Base-by-base conservation (phyloP, 495 filamentous ascomycete genomes). In the Trichoderma erinaceum region DNA sequence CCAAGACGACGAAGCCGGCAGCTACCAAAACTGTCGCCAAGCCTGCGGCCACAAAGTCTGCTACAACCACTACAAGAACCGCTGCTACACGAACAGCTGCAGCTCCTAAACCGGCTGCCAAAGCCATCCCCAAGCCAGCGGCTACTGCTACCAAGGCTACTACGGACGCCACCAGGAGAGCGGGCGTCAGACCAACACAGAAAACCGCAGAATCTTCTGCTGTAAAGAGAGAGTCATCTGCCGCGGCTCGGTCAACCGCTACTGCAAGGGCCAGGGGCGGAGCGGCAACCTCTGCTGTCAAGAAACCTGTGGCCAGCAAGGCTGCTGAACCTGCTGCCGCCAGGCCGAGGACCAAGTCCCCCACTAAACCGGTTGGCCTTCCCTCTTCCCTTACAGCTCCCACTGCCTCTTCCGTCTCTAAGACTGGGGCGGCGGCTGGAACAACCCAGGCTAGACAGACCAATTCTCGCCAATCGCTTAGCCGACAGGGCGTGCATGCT, bases 261-360 rank as follows among this genome's bases (percentile, higher is more conserved):
- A 29, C 32, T 15, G 35, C 63, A 25, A 41, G 15, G 32, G 0
- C 29, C 35, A n/a, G 41, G 10, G 23, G 6, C n/a, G 63, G 35
- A 41, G 35, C 63, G 10, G 43, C 41, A 13, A 66, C 75, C 48
- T 69, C 76, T 15, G 73, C 69, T 0, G 41, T 64, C 41, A 79
- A 78, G 71, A 80, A 74, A 52, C 75, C 80, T 48, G 69, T 74
- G 2, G 23, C 65, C 4, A 48, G 4, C 65, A 66, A 66, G 43
- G 16, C 25, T 15, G 41, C 41, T 5, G 23, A 77, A n/a, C 81
- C 50, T 21, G 21, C 56, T 32, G 25, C 82, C 70, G 75, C 77
- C 41, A 91, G 89, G 72, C 81, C 87, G 25, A 84, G 82, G 71
- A 75, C 85, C 18, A 89, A 84, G 70, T 91, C 90, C 21, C 88